These are phyloP conservation scores for Trichosanthes truncata DNA, from an alignment of 306 rosid species.

Conservation along the genomic window DNA sequence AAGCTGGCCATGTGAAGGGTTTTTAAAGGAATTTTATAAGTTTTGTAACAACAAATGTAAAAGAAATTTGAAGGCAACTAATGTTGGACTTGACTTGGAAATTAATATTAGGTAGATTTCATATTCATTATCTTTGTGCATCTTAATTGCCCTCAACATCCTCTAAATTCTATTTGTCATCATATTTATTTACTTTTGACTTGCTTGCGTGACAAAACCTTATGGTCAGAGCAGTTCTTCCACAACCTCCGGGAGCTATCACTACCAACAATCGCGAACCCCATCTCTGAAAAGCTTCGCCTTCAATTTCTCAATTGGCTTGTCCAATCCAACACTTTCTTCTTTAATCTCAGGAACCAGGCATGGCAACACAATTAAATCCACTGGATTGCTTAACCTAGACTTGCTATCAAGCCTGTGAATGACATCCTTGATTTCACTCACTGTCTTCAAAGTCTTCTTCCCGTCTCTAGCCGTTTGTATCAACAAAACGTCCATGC, in stretches of 20 bases:
- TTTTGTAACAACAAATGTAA: too few relatives aligned
- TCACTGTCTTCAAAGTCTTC: neutral
- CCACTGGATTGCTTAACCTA: neutral
- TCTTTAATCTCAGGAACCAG: neutral
- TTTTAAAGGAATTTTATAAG: too few relatives aligned
- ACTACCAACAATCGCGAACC: slow-evolving; percentile 1
- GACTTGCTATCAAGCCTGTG: neutral
- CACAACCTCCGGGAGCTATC: slow-evolving; percentile 3
- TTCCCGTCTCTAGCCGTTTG: neutral
- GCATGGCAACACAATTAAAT: neutral
- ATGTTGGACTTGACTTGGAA: too few relatives aligned
- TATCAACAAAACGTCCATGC: neutral
- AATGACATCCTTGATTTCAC: neutral
- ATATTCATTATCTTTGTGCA: too few relatives aligned
- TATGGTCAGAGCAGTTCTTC: neutral
- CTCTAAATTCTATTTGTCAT: too few relatives aligned
- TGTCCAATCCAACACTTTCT: slow-evolving; percentile 3
- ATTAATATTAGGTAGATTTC: too few relatives aligned
- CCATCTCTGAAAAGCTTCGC: neutral
- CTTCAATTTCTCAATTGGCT: neutral
- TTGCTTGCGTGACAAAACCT: neutral
- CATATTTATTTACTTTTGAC: neutral
- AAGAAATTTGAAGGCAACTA: too few relatives aligned
- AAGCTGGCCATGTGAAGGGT: too few relatives aligned
- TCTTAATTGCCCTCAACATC: too few relatives aligned